Evolutionary conservation across 164 flowering plant species (phyloP), one percentile per base, ranked within the genome.

Genomic region (Dillenia turbinata): DNA sequence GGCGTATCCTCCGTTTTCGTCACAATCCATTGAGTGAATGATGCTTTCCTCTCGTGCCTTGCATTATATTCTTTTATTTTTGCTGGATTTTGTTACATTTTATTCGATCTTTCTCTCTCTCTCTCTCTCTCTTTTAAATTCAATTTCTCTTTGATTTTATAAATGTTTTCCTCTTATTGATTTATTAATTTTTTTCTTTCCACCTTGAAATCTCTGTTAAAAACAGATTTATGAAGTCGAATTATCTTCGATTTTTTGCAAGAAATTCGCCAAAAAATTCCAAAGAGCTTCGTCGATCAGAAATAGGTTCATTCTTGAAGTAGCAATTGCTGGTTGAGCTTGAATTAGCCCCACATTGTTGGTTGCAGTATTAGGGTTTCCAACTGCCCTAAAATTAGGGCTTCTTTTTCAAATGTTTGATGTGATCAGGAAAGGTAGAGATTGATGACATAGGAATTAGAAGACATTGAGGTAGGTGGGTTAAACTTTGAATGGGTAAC

Each of bases 401-500:
- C 5, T 33, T 33, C 0, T 33, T 33, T 33, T 33, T 33, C 0
- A 33, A 33, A 33, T 33, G 6, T 33, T 60, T 50, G 55, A 75
- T 75, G 72, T 66, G 67, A 70, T 64, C 43, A 15, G 40, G 11
- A 50, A 40, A 56, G 68, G 7, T 55, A 10, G 40, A 33, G 40
- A 33, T 33, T 33, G 7, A 33, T 33, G 40, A 33, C 40, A 33
- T 33, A 33, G 40, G 40, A 33, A 4, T 33, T 33, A 4, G 40
- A 33, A 33, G 40, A 33, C 5, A 33, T 33, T 33, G 40, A 33
- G 40, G 40, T 33, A 33, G 40, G 40, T 33, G 40, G 40, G 40
- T 33, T 33, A 33, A 7, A 33, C 40, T 33, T 33, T 33, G 40
- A 33, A 84, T 84, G 88, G 88, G 88, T 65, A 84, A 84, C 64